Base-by-base conservation (phyloP, 768 basidiomycete species). In the Leccinum obscurum region DNA sequence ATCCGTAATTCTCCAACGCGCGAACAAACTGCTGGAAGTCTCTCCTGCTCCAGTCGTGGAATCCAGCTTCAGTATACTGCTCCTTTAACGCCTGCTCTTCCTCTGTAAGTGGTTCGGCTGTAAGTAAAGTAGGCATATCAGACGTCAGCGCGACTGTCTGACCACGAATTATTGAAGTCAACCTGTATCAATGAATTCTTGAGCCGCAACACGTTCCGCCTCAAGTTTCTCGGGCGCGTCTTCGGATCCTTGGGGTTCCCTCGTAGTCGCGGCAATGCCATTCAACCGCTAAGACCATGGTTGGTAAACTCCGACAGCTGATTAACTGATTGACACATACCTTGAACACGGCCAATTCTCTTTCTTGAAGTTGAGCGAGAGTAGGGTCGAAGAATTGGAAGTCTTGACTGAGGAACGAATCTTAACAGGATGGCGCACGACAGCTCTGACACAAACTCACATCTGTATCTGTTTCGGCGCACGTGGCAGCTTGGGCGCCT, bases 321-420 rank as follows among this genome's bases (percentile, higher is more conserved):
- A 26, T 17, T 9, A 1, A 22, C 2, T 17, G 13, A 55, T 41
- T 4, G 4, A 35, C 5, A 39, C 57, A 49, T 22, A 88, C 91
- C 78, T 90, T 90, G 72, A 88, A 88, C 11, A 87, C 91, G 0
- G 88, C 88, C 20, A 90, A 77, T 73, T 98, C 96, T 57, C 87
- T 83, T 66, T 96, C 93, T 70, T 98, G 95, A 28, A 98, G 77
- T 66, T 86, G 86, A 4, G 86, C 81, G 11, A 98, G 75, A 55
- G 88, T 81, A 0, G 87, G 84, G 7, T 95, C 90, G 78, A 92
- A 98, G 81, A 99, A 98, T 70, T 99, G 96, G 82, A 94, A 96
- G 73, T 97, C 96, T 75, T 95, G 90, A 64, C 92, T 95, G 67
- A 26, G 57, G 20, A 51, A 34, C 3, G 20, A 39, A 54, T 48